A percentile compares a stretch with the other conserved stretches of the same genome.
These are phyloP conservation scores for Phytopythium ostracodes DNA, from an alignment of 352 stramenopile genomes.

Conservation along the genomic window DNA sequence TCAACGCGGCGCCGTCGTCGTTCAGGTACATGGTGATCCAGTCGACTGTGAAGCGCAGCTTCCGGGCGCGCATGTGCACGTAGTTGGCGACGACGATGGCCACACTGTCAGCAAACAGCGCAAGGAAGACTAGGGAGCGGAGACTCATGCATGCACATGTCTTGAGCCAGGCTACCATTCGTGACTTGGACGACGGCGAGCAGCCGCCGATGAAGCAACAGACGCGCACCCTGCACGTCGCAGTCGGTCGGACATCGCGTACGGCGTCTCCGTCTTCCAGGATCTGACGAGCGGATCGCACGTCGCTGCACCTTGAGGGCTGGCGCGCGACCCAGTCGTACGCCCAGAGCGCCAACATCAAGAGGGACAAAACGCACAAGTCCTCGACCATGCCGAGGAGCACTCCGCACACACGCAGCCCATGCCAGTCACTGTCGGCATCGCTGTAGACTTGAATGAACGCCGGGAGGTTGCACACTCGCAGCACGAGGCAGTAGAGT, in stretches of 20 bases:
- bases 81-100: slow-evolving; percentile 29
- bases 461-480: slow-evolving; percentile 14
- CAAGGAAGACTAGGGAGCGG: slow-evolving; percentile 26
- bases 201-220: not conserved
- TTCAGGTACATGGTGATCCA: slow-evolving; percentile 32
- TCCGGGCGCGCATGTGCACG: slow-evolving; percentile 28
- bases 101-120: slow-evolving; percentile 21
- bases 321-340: slow-evolving; percentile 13
- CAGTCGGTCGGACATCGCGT: not conserved
- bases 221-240: not conserved
- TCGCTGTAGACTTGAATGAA: slow-evolving; percentile 29
- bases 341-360: slow-evolving; percentile 18
- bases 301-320: slow-evolving; percentile 9
- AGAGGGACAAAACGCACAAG: slow-evolving; percentile 24
- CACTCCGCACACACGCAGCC: slow-evolving; percentile 14
- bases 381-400: slow-evolving; percentile 40
- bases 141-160: slow-evolving; percentile 2
- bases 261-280: not conserved
- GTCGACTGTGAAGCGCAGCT: slow-evolving; percentile 46
- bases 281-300: not conserved
- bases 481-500: slow-evolving; percentile 31
- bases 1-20: slow-evolving; percentile 24
- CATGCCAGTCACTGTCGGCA: slow-evolving; percentile 13
- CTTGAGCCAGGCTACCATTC: not conserved
- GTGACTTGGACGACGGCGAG: not conserved